Evolutionary conservation across 2,329 filamentous ascomycete species (phyloP), one percentile per base, ranked within the genome.

Genomic region (Sarocladiaceae sp.): DNA sequence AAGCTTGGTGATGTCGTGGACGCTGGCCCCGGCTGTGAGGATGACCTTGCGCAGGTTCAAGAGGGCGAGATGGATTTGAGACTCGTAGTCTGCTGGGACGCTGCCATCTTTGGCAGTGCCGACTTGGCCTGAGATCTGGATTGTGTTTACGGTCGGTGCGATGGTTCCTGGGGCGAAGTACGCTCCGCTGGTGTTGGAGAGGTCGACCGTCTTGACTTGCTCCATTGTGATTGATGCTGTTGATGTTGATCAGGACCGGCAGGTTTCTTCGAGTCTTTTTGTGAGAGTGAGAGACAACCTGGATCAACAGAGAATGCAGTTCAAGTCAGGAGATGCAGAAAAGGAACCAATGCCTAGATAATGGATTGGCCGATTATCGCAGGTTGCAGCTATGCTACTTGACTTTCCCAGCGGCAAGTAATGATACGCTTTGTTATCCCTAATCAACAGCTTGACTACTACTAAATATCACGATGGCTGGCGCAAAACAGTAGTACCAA

Each of bases 1-100:
- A 9, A 72, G 51, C 47, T 70, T 69, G 11, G 59, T 55, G 18
- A 72, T 64, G 45, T 71, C 58, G 4, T 52, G 49, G 11, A 66
- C 49, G 2, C 50, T 49, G 4, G 65, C 59, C 1, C 65, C 64
- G 1, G 63, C 60, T 3, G 61, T 58, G 35, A 62, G 47, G 7
- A 68, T 52, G 37, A 64, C 49, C 12, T 59, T 59, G 37, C 57
- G 58, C 6, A 70, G 52, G 47, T 68, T 68, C 19, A 63, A 44
- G 3, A 68, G 52, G 0, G 63, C 57, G 0, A 68, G 59, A 24
- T 66, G 59, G 21, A 69, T 63, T 47, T 69, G 67, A 2, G 62
- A 66, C 44, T 65, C 63, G 46, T 66, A 65, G 48, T 67, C 64
- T 2, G 45, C 33, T 1, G 66, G 65, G 0, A 64, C 55, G 3